Base-by-base conservation (phyloP, 768 basidiomycete genomes). In the Dacryopinax spathularia region DNA sequence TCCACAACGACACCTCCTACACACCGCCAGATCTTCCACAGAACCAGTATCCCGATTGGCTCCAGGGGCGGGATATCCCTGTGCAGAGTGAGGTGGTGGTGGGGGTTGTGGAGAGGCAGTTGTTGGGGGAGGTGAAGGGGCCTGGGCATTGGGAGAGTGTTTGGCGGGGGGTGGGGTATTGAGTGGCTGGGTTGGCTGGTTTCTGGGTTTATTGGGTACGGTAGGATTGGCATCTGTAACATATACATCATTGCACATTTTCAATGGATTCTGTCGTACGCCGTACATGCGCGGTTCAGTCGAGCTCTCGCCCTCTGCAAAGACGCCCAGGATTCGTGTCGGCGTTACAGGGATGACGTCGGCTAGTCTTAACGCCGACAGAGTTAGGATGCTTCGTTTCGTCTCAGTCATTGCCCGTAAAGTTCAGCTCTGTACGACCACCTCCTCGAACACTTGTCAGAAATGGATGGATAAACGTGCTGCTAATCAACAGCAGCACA, bases 1-100 rank as follows among this genome's bases (percentile, higher is more conserved):
- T 94, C 35, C 89, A 89, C 88, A 87, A 90, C 66, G 85, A 90
- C 73, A 84, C 81, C 82, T 87, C 62, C 25, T 67, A 56, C 25
- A 56, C 48, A 2, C 10, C 48, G 3, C 48, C 48, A 15, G 25
- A 56, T 18, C 48, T 56, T 22, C 25, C 48, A 29, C 3, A 56
- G 6, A 22, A 56, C 25, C 13, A 56, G 48, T 56, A 56, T 31
- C 48, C 48, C 3, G 48, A 56, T 5, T 56, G 48, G 48, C 10
- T 56, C 25, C 31, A 5, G 9, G 48, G 48, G 48, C 25, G 31
- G 25, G 48, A 56, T 20, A 56, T 56, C 48, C 48, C 48, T 7
- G 48, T 56, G 48, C 48, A 56, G 48, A 7, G 25, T 6, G 13
- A 56, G 29, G 18, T 18, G 48, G 48, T 56, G 5, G 48, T 56